phyloP scores from a whole-genome alignment of 139 green algal genomes.

The Chlorella ohadii region DNA sequence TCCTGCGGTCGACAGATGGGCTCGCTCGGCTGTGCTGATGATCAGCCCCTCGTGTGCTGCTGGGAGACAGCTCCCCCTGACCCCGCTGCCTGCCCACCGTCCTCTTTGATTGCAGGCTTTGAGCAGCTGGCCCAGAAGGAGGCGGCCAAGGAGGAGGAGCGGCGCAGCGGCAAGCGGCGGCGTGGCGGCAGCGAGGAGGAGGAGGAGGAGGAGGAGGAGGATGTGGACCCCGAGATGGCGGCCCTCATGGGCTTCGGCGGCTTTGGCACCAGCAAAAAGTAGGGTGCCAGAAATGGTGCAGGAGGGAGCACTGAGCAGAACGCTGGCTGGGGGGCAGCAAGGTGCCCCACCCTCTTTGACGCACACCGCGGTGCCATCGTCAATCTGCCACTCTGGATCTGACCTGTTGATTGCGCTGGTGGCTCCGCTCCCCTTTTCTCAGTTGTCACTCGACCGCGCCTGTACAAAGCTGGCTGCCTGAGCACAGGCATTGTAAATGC shows the following conservation, averaged over 20 bases:
- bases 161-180: constrained; percentile 48
- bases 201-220: constrained; percentile 63
- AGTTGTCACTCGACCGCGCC: no score
- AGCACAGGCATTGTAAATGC: no score
- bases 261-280: constrained; percentile 76
- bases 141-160: constrained; percentile 61
- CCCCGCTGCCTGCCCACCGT: neutral
- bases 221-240: constrained; percentile 85
- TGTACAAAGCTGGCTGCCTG: no score
- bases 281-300: neutral
- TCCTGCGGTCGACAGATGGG: no score
- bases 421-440: no score
- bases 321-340: no score
- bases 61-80: neutral
- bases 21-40: no score
- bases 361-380: no score
- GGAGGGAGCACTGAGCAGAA: neutral
- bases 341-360: no score
- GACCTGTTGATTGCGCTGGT: no score
- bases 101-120: constrained; percentile 4
- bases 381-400: no score
- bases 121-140: constrained; percentile 30
- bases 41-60: neutral
- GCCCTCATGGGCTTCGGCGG: constrained; percentile 95
- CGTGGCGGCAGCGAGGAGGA: neutral